phyloP scores from a whole-genome alignment of 805 yeast species.

The Tetrapisispora pingtungensis region DNA sequence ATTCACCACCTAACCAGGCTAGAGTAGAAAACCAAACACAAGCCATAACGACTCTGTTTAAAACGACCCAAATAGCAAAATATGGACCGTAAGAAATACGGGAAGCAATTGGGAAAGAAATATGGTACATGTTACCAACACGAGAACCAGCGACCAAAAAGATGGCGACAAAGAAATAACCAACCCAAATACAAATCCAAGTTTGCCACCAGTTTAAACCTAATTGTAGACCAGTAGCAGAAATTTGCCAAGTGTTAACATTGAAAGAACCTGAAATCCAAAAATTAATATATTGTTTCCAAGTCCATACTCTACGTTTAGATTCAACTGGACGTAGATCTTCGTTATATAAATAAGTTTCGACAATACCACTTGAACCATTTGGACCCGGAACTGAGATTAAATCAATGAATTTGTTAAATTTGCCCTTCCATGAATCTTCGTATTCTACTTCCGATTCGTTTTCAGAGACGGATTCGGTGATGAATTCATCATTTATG shows the following conservation, averaged over 20 bases:
- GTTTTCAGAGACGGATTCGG: background rate
- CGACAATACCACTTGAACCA: conserved; percentile 5
- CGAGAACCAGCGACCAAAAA: conserved; percentile 65
- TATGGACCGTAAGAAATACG: conserved; percentile 81
- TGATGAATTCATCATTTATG: background rate
- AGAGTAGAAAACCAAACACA: conserved; percentile 86
- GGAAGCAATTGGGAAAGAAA: conserved; percentile 76
- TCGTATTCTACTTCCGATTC: background rate
- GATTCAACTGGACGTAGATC: conserved; percentile 76
- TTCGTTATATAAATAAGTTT: conserved; percentile 52
- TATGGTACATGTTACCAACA: conserved; percentile 72
- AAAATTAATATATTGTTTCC: conserved; percentile 71
- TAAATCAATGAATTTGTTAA: background rate
- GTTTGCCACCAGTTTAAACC: conserved; percentile 89
- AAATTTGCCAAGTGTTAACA: conserved; percentile 87
- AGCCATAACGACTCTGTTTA: conserved; percentile 84
- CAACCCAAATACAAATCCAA: conserved; percentile 85
- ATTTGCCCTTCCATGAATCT: background rate
- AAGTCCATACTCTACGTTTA: conserved; percentile 67
- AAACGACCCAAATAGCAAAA: conserved; percentile 80
- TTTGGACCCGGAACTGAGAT: background rate
- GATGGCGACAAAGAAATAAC: conserved; percentile 60
- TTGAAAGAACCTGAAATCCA: conserved; percentile 91
- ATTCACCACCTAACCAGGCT: conserved; percentile 76
- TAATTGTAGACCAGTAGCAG: conserved; percentile 71